Percentiles rank a stretch among this genome's conserved stretches.
These are phyloP conservation scores for Claviceps digitariae DNA, from an alignment of 2,329 filamentous ascomycete species.

Conservation along the genomic window DNA sequence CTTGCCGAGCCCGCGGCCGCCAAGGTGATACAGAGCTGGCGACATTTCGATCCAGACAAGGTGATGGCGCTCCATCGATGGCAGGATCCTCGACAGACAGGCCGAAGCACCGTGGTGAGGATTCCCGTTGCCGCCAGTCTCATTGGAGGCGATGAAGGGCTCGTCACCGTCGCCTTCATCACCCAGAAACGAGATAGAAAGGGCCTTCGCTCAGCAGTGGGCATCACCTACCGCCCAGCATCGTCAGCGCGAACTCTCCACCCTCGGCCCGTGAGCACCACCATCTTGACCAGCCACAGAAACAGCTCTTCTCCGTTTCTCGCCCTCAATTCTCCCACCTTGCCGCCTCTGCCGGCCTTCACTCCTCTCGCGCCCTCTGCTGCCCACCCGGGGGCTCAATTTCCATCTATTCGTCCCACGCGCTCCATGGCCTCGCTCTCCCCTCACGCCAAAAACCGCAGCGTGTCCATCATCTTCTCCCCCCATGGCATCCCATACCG, in stretches of 20 bases:
- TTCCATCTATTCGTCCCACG: conserved; percentile 21
- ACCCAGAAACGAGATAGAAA: conserved; percentile 46
- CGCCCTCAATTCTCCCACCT: not conserved
- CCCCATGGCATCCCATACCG: conserved; percentile 47
- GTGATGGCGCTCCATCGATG: conserved; percentile 31
- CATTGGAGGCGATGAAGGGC: conserved; percentile 41
- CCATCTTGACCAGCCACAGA: conserved; percentile 7
- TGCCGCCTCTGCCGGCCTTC: conserved; percentile 8
- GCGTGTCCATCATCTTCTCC: conserved; percentile 49
- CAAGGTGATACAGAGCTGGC: conserved; percentile 52
- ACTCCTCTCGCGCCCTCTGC: conserved; percentile 22
- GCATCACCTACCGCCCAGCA: conserved; percentile 57
- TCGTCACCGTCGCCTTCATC: conserved; percentile 59
- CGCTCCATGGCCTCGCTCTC: conserved; percentile 23
- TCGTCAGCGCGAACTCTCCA: conserved; percentile 13
- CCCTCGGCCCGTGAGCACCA: conserved; percentile 8
- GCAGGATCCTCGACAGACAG: conserved; percentile 25
- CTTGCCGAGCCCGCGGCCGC: conserved; percentile 52
- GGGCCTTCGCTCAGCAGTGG: conserved; percentile 51
- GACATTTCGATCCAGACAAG: conserved; percentile 46
- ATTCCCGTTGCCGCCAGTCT: conserved; percentile 41
- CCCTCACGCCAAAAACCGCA: conserved; percentile 23
- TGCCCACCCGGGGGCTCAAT: conserved; percentile 19
- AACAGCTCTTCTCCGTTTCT: conserved; percentile 1
- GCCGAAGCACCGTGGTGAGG: conserved; percentile 22